A percentile compares a stretch with the other conserved stretches of the same genome.
Conservation (phyloP, 1,284 basidiomycete species). For the Ganoderma lingzhi region DNA sequence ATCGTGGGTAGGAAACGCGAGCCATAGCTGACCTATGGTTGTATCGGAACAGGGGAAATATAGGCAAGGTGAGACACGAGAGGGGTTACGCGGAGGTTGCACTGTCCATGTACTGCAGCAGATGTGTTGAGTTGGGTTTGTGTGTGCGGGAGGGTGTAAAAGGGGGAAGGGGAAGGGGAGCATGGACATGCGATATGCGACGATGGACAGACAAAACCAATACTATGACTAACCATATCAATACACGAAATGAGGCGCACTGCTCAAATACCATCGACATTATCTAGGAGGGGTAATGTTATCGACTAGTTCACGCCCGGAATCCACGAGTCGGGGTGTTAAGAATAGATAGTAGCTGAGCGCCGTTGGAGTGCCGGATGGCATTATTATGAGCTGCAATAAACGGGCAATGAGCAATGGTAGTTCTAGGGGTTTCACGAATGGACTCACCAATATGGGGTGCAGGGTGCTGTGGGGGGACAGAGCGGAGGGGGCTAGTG, state of each 20-base stretch:
- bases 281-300: constrained; percentile 40
- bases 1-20: constrained; percentile 26
- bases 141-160: constrained; percentile 6
- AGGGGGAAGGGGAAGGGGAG: constrained; percentile 6
- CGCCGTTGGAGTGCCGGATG: constrained; percentile 35
- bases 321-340: constrained; percentile 40
- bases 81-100: constrained; percentile 22
- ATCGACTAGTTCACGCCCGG: constrained; percentile 33
- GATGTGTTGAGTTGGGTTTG: constrained; percentile 11
- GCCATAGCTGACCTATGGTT: constrained; percentile 12
- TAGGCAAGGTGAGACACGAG: constrained; percentile 1
- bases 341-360: constrained; percentile 46
- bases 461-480: constrained; percentile 27
- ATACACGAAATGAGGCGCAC: constrained; percentile 32
- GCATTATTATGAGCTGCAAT: constrained; percentile 32
- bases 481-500: constrained; percentile 19
- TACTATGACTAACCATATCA: constrained; percentile 35
- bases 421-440: background rate
- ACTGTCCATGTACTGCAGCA: constrained; percentile 30
- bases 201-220: constrained; percentile 33
- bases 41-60: constrained; percentile 10
- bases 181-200: constrained; percentile 30
- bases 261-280: constrained; percentile 35
- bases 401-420: constrained; percentile 12
- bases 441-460: constrained; percentile 27